phyloP scores from a whole-genome alignment of 306 rosid genomes.

The Cicer bijugum region DNA sequence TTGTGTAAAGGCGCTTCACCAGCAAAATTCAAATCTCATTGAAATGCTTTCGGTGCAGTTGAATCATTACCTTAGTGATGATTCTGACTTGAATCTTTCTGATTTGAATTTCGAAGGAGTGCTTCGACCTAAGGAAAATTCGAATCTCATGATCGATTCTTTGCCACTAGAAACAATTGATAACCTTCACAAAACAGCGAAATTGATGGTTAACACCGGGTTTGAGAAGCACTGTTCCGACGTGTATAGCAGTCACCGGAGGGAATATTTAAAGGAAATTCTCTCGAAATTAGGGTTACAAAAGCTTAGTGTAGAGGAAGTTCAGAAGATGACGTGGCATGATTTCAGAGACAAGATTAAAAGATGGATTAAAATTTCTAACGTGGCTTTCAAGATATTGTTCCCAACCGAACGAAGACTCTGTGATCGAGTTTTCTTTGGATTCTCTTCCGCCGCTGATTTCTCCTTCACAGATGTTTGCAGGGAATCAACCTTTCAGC shows the following conservation, averaged over 20 bases:
- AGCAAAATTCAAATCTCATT: too few species aligned
- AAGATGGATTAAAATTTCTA: constrained; percentile 74
- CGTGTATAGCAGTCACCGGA: constrained; percentile 41
- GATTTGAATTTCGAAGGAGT: constrained; percentile 48
- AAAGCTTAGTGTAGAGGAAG: too few species aligned
- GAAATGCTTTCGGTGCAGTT: not conserved
- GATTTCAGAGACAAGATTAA: constrained; percentile 7
- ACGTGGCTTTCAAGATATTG: constrained; percentile 68
- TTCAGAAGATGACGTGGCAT: too few species aligned
- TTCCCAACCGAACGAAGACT: constrained; percentile 79
- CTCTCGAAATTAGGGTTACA: too few species aligned
- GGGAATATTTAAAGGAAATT: too few species aligned
- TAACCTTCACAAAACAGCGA: constrained; percentile 66
- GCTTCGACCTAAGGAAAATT: too few species aligned
- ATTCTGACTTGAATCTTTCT: not conserved
- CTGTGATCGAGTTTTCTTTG: constrained; percentile 71
- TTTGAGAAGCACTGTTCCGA: constrained; percentile 65
- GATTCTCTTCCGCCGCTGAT: constrained; percentile 71
- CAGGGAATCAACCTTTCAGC: constrained; percentile 71
- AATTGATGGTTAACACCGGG: constrained; percentile 64
- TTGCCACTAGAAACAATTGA: constrained; percentile 58
- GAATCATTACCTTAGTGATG: not conserved
- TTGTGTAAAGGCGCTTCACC: too few species aligned
- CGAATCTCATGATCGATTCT: constrained; percentile 51
- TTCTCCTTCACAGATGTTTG: constrained; percentile 91